Evolutionary conservation across 2,329 filamentous ascomycete species (phyloP).

Genomic region (Fusarium pseudonygamai): DNA sequence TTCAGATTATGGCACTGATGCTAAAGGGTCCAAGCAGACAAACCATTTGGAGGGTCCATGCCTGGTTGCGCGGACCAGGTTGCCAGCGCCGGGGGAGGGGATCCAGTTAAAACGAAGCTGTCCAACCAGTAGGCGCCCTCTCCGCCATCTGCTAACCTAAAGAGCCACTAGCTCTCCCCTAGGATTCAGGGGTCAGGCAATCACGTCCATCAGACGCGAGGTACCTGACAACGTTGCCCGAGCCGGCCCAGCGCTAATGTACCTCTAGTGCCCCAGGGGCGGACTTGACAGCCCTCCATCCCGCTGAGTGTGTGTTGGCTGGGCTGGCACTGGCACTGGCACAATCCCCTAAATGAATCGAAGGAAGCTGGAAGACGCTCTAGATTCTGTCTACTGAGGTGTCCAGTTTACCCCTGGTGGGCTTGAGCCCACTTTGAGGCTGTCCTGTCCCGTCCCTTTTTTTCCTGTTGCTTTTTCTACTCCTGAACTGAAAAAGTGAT

Average conservation of each 20-base stretch:
- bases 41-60: constrained; percentile 22
- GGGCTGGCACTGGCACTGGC: neutral
- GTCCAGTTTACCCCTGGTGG: constrained; percentile 17
- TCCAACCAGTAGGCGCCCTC: constrained; percentile 32
- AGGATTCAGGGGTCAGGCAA: constrained; percentile 34
- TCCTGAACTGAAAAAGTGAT: constrained; percentile 33
- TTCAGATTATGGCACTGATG: constrained; percentile 23
- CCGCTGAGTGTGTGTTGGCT: constrained; percentile 9
- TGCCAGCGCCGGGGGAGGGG: constrained; percentile 22
- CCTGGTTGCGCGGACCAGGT: constrained; percentile 33
- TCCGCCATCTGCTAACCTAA: constrained; percentile 15
- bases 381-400: neutral
- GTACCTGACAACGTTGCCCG: constrained; percentile 31
- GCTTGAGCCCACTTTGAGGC: constrained; percentile 27
- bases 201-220: constrained; percentile 23
- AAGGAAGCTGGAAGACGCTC: constrained; percentile 29
- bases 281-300: constrained; percentile 40
- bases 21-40: constrained; percentile 35
- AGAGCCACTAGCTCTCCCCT: constrained; percentile 4
- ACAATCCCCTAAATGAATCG: constrained; percentile 20
- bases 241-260: constrained; percentile 34
- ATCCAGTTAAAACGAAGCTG: constrained; percentile 1
- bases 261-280: constrained; percentile 18
- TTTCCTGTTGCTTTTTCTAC: constrained; percentile 21
- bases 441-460: constrained; percentile 26